Evolutionary conservation across 192 early-diverging fungal species (phyloP).

Genomic region (Mycoemilia scoparia): DNA sequence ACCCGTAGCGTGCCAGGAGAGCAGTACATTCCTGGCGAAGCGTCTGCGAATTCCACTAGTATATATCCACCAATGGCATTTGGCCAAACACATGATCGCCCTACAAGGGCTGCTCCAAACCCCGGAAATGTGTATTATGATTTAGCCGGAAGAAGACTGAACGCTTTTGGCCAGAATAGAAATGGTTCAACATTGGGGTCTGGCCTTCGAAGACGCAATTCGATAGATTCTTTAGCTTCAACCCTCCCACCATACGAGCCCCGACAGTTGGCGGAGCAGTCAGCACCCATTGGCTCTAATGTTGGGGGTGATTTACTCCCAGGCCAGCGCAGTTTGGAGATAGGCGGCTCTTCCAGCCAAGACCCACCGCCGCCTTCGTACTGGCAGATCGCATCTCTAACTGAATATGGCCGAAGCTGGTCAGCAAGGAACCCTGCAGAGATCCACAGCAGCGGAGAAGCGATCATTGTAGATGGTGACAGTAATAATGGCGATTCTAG

Average conservation of each 20-base stretch:
- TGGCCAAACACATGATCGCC: no score
- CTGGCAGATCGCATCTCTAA: slow-evolving; percentile 8
- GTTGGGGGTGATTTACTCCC: not conserved
- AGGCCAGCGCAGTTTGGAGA: not conserved
- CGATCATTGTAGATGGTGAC: slow-evolving; percentile 3
- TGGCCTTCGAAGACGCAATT: not conserved
- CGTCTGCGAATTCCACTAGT: not conserved
- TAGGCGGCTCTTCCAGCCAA: not conserved
- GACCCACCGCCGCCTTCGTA: slow-evolving; percentile 4
- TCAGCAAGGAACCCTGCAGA: not conserved
- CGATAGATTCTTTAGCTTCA: slow-evolving; percentile 13
- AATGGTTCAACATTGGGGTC: not conserved
- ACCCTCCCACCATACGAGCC: slow-evolving; percentile 15
- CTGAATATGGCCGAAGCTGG: slow-evolving; percentile 4
- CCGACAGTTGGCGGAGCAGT: slow-evolving; percentile 5
- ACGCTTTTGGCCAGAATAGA: not conserved
- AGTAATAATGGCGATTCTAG: no score
- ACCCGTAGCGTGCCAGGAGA: slow-evolving; percentile 1
- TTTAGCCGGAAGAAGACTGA: not conserved
- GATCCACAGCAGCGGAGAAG: not conserved
- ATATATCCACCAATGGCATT: not conserved
- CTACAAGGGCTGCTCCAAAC: no score
- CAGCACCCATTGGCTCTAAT: not conserved
- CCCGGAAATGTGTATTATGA: no score
- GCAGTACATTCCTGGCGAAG: not conserved